Conservation (phyloP, 2,329 filamentous ascomycete species). For the Aspergillus ochraceus region DNA sequence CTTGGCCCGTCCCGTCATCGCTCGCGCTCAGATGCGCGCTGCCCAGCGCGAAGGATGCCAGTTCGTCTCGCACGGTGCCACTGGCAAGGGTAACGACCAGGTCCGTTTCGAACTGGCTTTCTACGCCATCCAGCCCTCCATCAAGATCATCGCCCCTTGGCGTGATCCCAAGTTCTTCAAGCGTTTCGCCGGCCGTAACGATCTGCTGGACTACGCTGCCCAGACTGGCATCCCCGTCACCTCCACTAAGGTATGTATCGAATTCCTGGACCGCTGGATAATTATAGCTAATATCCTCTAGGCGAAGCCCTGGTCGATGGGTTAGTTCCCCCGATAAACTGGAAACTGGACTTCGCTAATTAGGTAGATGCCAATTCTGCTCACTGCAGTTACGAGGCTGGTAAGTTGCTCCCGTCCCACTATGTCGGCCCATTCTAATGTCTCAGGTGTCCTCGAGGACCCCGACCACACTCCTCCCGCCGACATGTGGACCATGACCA, state of each 20-base stretch:
- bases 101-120: constrained; percentile 53
- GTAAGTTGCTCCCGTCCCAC: constrained; percentile 39
- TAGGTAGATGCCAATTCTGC: constrained; percentile 52
- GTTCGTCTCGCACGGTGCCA: constrained; percentile 47
- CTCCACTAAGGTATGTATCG: constrained; percentile 41
- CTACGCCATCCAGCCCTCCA: constrained; percentile 49
- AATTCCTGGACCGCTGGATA: neutral
- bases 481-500: constrained; percentile 74
- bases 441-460: constrained; percentile 40
- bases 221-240: constrained; percentile 49
- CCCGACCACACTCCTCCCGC: constrained; percentile 64
- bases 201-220: constrained; percentile 51
- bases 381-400: constrained; percentile 73
- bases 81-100: constrained; percentile 52
- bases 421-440: constrained; percentile 27
- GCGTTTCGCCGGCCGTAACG: constrained; percentile 50
- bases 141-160: constrained; percentile 53
- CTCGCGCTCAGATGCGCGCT: constrained; percentile 43
- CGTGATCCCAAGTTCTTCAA: constrained; percentile 50
- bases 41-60: constrained; percentile 46
- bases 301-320: constrained; percentile 55
- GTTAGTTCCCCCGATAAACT: constrained; percentile 53
- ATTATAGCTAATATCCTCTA: constrained; percentile 7
- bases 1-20: constrained; percentile 50
- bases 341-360: constrained; percentile 4